Percentiles rank a stretch among this genome's conserved stretches.
Conservation (phyloP, 2,329 filamentous ascomycete species). For the Fusarium tricinctum region DNA sequence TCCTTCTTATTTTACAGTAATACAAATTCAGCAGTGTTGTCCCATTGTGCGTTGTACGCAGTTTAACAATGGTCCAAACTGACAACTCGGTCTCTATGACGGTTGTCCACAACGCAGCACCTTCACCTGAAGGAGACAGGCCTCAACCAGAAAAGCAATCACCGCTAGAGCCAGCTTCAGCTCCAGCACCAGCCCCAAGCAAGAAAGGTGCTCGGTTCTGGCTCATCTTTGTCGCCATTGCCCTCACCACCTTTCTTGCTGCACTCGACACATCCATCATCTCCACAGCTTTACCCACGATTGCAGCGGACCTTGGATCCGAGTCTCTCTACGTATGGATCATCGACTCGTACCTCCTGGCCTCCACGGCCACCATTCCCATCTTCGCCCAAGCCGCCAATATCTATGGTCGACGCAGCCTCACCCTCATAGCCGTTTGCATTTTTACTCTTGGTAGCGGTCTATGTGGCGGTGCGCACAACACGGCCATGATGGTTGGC, state of each 20-base stretch:
- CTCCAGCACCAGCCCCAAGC: neutral
- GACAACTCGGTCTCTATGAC: too few species aligned
- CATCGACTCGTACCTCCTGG: constrained; percentile 41
- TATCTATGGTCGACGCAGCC: constrained; percentile 63
- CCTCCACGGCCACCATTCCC: constrained; percentile 58
- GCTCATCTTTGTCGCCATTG: constrained; percentile 41
- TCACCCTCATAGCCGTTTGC: constrained; percentile 51
- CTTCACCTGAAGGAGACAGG: neutral
- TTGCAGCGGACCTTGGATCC: constrained; percentile 38
- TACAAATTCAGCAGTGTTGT: too few species aligned
- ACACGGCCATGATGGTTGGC: constrained; percentile 60
- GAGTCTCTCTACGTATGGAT: constrained; percentile 48
- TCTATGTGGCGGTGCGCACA: constrained; percentile 41
- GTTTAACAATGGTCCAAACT: too few species aligned
- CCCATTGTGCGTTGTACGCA: too few species aligned
- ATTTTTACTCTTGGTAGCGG: constrained; percentile 47
- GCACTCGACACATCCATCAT: constrained; percentile 50
- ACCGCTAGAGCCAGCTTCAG: neutral
- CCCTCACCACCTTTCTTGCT: constrained; percentile 45
- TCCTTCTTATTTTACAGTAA: too few species aligned
- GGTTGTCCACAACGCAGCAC: neutral
- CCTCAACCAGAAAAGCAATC: neutral
- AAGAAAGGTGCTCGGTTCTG: constrained; percentile 36
- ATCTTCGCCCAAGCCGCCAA: constrained; percentile 63
- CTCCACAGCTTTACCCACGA: constrained; percentile 51